Conservation (phyloP, 176 grass and related monocot genomes). For the Ensete glaucum region DNA sequence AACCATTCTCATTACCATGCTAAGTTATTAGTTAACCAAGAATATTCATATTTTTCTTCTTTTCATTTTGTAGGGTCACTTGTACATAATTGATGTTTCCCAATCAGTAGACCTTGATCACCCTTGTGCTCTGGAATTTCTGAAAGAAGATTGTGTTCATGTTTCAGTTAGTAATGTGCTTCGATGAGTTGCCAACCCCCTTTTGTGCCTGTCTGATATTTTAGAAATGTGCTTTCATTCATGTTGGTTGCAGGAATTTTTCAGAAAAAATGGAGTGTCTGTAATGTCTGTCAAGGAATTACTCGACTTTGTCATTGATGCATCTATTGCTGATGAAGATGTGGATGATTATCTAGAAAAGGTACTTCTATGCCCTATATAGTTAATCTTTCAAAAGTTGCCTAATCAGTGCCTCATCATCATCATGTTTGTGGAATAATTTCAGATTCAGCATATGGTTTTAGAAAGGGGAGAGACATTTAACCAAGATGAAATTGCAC, state of each 20-base stretch:
- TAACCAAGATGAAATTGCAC: slow-evolving; percentile 49
- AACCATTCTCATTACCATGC: neutral
- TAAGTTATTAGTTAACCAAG: neutral
- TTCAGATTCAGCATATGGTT: slow-evolving; percentile 74
- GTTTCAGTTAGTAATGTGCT: slow-evolving; percentile 62
- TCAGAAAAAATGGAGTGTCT: slow-evolving; percentile 71
- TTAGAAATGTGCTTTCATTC: neutral
- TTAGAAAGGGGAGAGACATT: slow-evolving; percentile 48
- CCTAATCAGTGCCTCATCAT: neutral
- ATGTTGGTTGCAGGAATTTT: slow-evolving; percentile 54
- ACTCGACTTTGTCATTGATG: slow-evolving; percentile 89
- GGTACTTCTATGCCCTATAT: slow-evolving; percentile 30
- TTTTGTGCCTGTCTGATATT: neutral
- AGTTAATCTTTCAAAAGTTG: neutral
- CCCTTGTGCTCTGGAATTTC: slow-evolving; percentile 68
- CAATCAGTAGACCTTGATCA: slow-evolving; percentile 95
- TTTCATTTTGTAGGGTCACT: slow-evolving; percentile 52
- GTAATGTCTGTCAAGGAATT: slow-evolving; percentile 68
- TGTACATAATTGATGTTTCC: slow-evolving; percentile 98
- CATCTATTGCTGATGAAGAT: slow-evolving; percentile 65
- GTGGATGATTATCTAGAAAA: slow-evolving; percentile 81
- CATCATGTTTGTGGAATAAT: slow-evolving; percentile 2
- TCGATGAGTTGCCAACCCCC: neutral
- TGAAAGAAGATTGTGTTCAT: slow-evolving; percentile 97
- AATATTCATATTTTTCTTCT: neutral